Evolutionary conservation across 1,139 yeast genomes (phyloP).

Genomic region (Yamadazyma triangularis): DNA sequence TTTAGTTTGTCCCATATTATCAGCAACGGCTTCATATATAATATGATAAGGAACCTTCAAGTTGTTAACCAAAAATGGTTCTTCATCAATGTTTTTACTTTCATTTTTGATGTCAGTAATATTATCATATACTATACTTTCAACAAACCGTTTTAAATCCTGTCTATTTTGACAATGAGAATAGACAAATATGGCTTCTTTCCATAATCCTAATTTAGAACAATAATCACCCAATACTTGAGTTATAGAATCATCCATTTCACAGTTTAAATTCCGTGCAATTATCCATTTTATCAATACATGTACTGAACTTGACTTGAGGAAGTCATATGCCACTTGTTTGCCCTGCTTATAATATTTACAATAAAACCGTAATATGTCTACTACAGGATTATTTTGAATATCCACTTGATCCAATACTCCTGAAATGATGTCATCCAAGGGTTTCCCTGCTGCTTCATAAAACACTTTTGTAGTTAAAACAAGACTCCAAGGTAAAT

Average conservation of each 20-base stretch:
- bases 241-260: conserved; percentile 37
- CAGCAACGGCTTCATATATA: conserved; percentile 51
- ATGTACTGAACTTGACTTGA: conserved; percentile 16
- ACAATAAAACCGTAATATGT: conserved; percentile 20
- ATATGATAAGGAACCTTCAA: conserved; percentile 45
- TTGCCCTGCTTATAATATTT: conserved; percentile 5
- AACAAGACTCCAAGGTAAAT: conserved; percentile 63
- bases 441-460: conserved; percentile 44
- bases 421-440: conserved; percentile 33
- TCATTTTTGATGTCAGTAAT: conserved; percentile 33
- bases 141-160: conserved; percentile 34
- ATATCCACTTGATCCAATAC: conserved; percentile 7
- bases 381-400: conserved; percentile 13
- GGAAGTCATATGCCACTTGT: conserved; percentile 6
- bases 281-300: conserved; percentile 52
- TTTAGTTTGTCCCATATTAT: conserved; percentile 29
- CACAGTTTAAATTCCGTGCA: conserved; percentile 34
- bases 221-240: conserved; percentile 52
- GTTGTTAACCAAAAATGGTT: conserved; percentile 27
- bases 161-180: conserved; percentile 48
- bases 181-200: conserved; percentile 59
- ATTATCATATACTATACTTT: conserved; percentile 43
- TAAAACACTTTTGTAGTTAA: conserved; percentile 60
- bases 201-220: conserved; percentile 43
- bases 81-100: conserved; percentile 20